Conservation (phyloP, 2,329 filamentous ascomycete genomes). For the Aspergillus tamarii region DNA sequence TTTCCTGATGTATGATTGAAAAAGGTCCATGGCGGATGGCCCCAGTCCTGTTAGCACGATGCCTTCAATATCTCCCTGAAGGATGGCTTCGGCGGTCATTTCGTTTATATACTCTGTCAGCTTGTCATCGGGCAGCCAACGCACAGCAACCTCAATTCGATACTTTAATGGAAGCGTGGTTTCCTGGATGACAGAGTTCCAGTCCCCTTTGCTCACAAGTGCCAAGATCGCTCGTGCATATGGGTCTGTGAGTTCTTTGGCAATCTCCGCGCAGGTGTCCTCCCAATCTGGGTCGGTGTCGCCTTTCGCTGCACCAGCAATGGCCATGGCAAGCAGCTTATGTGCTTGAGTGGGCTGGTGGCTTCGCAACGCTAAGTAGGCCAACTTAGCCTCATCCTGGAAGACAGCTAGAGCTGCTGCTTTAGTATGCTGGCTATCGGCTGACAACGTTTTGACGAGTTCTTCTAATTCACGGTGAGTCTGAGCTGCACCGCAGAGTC, state of each 20-base stretch:
- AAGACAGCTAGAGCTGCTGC: constrained; percentile 66
- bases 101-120: constrained; percentile 59
- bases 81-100: constrained; percentile 54
- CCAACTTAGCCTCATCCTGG: constrained; percentile 61
- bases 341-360: constrained; percentile 59
- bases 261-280: constrained; percentile 64
- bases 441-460: constrained; percentile 55
- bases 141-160: constrained; percentile 64
- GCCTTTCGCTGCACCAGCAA: constrained; percentile 49
- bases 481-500: constrained; percentile 62
- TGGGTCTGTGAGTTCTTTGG: constrained; percentile 63
- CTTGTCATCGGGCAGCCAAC: constrained; percentile 51
- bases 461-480: constrained; percentile 54
- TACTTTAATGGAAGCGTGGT: constrained; percentile 62
- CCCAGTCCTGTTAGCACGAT: constrained; percentile 64
- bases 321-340: constrained; percentile 58
- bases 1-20: constrained; percentile 62
- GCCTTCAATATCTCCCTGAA: constrained; percentile 62
- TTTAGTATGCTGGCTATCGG: constrained; percentile 61
- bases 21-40: constrained; percentile 61
- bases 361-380: constrained; percentile 58
- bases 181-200: constrained; percentile 61
- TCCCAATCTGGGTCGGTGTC: constrained; percentile 61
- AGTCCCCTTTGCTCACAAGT: constrained; percentile 62
- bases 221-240: constrained; percentile 65